These are phyloP conservation scores for Takashimella koratensis DNA, from an alignment of 1,284 basidiomycete species.

Conservation along the genomic window DNA sequence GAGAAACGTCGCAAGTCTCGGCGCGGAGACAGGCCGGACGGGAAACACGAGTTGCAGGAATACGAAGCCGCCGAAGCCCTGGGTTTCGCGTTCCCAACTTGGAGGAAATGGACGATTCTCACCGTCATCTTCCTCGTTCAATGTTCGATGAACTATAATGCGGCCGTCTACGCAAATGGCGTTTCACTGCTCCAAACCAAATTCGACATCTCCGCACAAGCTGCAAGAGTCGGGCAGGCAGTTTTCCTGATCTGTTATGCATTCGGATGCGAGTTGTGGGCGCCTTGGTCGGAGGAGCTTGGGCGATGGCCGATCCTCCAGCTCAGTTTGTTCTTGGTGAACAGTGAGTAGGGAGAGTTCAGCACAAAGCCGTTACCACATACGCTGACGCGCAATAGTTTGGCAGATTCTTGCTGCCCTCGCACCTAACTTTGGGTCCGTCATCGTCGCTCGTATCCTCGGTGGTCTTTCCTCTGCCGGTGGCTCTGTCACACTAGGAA, in stretches of 20 bases:
- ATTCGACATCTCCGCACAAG: conserved; percentile 45
- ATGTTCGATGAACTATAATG: conserved; percentile 27
- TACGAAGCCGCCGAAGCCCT: conserved; percentile 37
- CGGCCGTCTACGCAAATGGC: conserved; percentile 39
- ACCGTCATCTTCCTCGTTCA: conserved; percentile 48
- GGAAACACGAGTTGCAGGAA: conserved; percentile 41
- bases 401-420: conserved; percentile 60
- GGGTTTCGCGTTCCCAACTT: conserved; percentile 32
- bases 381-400: no score
- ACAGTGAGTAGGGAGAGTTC: conserved; percentile 28
- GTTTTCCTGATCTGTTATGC: conserved; percentile 50
- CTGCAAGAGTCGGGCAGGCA: conserved; percentile 48
- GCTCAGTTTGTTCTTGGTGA: conserved; percentile 42
- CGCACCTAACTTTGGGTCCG: conserved; percentile 60
- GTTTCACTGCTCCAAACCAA: conserved; percentile 18
- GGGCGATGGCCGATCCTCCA: conserved; percentile 61
- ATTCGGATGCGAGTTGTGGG: conserved; percentile 55
- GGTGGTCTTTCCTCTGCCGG: conserved; percentile 64
- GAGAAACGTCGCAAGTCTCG: background rate
- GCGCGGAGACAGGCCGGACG: conserved; percentile 17
- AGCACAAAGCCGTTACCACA: no score
- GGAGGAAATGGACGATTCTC: conserved; percentile 48
- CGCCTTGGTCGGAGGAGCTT: conserved; percentile 60
- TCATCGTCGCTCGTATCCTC: conserved; percentile 64
- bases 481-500: conserved; percentile 50